Percentiles rank a stretch among this genome's conserved stretches.
Conservation (phyloP, 768 basidiomycete species). For the Naematelia aurantialba region DNA sequence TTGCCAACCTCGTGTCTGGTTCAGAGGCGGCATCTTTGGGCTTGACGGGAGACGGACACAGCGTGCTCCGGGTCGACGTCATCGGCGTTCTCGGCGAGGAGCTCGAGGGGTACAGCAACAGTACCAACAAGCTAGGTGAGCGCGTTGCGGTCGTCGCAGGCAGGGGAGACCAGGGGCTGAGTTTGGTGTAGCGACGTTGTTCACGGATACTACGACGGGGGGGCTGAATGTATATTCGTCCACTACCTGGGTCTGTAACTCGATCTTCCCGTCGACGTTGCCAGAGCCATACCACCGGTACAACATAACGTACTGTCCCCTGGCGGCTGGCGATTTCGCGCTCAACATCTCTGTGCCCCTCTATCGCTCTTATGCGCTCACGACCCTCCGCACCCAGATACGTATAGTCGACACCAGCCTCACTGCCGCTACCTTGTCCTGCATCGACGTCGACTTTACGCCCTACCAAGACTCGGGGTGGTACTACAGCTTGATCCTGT, state of each 20-base stretch:
- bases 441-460: slow-evolving; percentile 72
- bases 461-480: slow-evolving; percentile 54
- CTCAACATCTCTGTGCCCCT: slow-evolving; percentile 68
- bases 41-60: slow-evolving; percentile 32
- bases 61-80: slow-evolving; percentile 52
- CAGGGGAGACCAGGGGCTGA: background rate
- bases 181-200: slow-evolving; percentile 66
- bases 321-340: slow-evolving; percentile 73
- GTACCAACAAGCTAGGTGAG: slow-evolving; percentile 66
- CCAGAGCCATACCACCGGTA: slow-evolving; percentile 34
- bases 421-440: slow-evolving; percentile 72
- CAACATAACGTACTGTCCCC: slow-evolving; percentile 65
- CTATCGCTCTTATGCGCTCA: slow-evolving; percentile 64
- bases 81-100: slow-evolving; percentile 62
- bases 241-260: slow-evolving; percentile 69
- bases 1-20: slow-evolving; percentile 39
- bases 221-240: slow-evolving; percentile 71
- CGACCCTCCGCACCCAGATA: slow-evolving; percentile 76
- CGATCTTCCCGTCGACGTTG: slow-evolving; percentile 67
- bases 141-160: slow-evolving; percentile 18
- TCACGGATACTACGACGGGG: slow-evolving; percentile 73
- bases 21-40: slow-evolving; percentile 27
- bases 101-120: slow-evolving; percentile 62
- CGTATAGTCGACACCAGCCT: slow-evolving; percentile 76
- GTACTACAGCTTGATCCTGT: slow-evolving; percentile 56